phyloP scores from a whole-genome alignment of 1,139 yeast genomes.

The Hyphopichia fennica region DNA sequence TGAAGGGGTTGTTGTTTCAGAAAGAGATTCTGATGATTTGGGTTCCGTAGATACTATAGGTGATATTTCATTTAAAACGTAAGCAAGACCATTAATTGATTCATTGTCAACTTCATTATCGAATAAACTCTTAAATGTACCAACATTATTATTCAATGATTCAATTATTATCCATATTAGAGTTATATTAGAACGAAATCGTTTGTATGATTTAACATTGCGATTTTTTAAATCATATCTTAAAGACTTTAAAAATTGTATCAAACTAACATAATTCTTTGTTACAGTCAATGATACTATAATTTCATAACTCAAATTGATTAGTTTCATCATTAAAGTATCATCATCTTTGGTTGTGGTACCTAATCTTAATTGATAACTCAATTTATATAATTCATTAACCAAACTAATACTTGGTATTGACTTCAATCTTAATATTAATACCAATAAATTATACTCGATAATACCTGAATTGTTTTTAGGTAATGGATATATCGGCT shows the following conservation, averaged over 20 bases:
- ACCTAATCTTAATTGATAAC: constrained; percentile 36
- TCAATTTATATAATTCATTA: constrained; percentile 42
- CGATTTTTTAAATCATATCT: constrained; percentile 13
- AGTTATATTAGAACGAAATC: constrained; percentile 19
- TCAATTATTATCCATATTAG: constrained; percentile 20
- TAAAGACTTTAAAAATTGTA: constrained; percentile 26
- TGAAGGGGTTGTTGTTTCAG: too few species aligned
- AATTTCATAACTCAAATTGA: constrained; percentile 35
- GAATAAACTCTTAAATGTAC: constrained; percentile 8
- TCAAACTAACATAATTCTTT: constrained; percentile 29
- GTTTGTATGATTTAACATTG: constrained; percentile 2
- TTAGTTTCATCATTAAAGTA: constrained; percentile 14
- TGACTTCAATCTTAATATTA: constrained; percentile 38
- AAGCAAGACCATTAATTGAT: constrained; percentile 14
- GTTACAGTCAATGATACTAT: constrained; percentile 31
- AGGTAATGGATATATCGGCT: constrained; percentile 37
- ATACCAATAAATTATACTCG: constrained; percentile 23
- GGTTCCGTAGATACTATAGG: constrained; percentile 6
- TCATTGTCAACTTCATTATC: constrained; percentile 7
- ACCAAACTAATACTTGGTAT: constrained; percentile 35
- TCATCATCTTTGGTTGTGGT: constrained; percentile 1
- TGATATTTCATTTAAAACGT: constrained; percentile 18
- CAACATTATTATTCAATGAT: not conserved
- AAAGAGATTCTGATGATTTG: too few species aligned
- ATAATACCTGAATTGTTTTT: constrained; percentile 32